Evolutionary conservation across 208 protist species (phyloP), one percentile per base, ranked within the genome.

Genomic region (Balamuthia mandrillaris): DNA sequence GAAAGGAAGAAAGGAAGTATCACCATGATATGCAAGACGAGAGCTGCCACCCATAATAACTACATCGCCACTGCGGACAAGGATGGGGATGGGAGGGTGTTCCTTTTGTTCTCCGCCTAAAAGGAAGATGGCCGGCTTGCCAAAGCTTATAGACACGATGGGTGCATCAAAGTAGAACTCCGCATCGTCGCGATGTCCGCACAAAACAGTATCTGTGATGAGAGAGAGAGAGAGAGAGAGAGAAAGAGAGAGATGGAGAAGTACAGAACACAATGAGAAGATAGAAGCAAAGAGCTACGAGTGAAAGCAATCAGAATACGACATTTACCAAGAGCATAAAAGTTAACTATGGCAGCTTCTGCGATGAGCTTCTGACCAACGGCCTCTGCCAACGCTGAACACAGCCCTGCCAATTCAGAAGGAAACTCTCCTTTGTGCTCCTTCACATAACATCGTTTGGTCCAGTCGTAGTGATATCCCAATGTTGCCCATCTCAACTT

Each of bases 381-480:
- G n/a, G n/a, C n/a, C n/a, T n/a, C n/a, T n/a, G n/a, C n/a, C n/a
- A n/a, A n/a, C n/a, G n/a, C n/a, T n/a, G n/a, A n/a, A n/a, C n/a
- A n/a, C n/a, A n/a, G n/a, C n/a, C n/a, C n/a, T n/a, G n/a, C n/a
- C n/a, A n/a, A n/a, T n/a, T n/a, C n/a, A n/a, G n/a, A n/a, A n/a
- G n/a, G n/a, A n/a, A n/a, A n/a, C n/a, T n/a, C n/a, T n/a, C n/a
- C n/a, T n/a, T n/a, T n/a, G n/a, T n/a, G n/a, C n/a, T n/a, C n/a
- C n/a, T n/a, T n/a, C n/a, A n/a, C n/a, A n/a, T n/a, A n/a, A n/a
- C n/a, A 74, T 42, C 65, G n/a, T 21, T 74, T 74, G 65, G 65
- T 74, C 65, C 65, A 74, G 65, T 74, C 65, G 41, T 74, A 74
- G 65, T 74, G 65, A 31, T 74, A 74, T 18, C 65, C 65, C 39